Percentiles rank a stretch among this genome's conserved stretches.
These are phyloP conservation scores for Rhexocercosporidium sp. DNA, from an alignment of 2,329 filamentous ascomycete species.

Conservation along the genomic window DNA sequence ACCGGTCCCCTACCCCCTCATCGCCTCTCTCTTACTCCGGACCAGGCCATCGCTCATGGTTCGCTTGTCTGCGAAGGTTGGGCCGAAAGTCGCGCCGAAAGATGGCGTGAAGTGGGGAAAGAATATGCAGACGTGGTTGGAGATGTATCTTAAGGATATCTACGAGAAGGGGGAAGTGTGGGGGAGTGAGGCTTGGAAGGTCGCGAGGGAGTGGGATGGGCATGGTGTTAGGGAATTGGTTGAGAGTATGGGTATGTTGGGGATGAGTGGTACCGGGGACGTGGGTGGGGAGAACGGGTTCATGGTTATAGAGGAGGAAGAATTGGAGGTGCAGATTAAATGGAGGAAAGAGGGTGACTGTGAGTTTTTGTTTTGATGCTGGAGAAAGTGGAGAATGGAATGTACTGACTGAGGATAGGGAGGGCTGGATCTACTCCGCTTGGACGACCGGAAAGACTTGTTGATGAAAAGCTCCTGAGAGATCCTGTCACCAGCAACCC, in stretches of 20 bases:
- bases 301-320: constrained; percentile 54
- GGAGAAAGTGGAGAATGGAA: neutral
- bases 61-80: neutral
- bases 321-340: constrained; percentile 61
- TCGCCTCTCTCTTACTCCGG: constrained; percentile 20
- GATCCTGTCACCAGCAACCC: neutral
- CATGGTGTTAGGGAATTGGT: constrained; percentile 62
- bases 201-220: constrained; percentile 38
- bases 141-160: constrained; percentile 13
- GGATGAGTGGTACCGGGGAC: constrained; percentile 42
- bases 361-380: constrained; percentile 18
- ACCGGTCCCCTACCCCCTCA: constrained; percentile 25
- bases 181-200: constrained; percentile 18
- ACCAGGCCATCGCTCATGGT: constrained; percentile 10
- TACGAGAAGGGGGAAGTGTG: constrained; percentile 15
- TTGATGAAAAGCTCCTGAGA: too few species aligned
- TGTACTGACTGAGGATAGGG: neutral
- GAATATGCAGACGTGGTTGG: constrained; percentile 19
- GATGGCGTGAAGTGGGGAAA: neutral
- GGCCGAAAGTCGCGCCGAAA: neutral
- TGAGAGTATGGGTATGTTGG: constrained; percentile 55
- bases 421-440: constrained; percentile 9
- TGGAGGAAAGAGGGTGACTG: constrained; percentile 49
- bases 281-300: constrained; percentile 53
- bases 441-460: neutral